Evolutionary conservation across 2,329 filamentous ascomycete species (phyloP), one percentile per base, ranked within the genome.

Genomic region (Pseudophaeomoniella oleicola): DNA sequence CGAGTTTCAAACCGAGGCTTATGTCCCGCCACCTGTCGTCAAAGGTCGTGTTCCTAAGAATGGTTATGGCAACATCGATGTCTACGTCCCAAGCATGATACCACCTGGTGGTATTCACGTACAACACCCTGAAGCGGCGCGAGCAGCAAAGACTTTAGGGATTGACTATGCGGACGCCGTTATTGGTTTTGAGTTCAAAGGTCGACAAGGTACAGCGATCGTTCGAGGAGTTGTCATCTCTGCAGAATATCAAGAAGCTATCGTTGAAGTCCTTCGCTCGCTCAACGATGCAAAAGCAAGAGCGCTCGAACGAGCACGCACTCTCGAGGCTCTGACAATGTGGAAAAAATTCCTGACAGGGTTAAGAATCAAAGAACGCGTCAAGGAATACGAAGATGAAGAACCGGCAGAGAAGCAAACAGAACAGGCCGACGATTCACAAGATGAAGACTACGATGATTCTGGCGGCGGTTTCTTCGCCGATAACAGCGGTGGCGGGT

Each of bases 121-220:
- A 17, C 59, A 59, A 35, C 63, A 71, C 39, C 54, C 62, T 9
- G 62, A 78, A 35, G 79, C 82, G 1, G 64, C 72, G 2, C 71
- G 72, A 35, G 88, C 88, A 2, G 85, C 86, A 1, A 75, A 71
- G 39, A 60, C 87, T 2, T 57, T 94, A 1, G 78, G 78, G 0
- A 69, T 96, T 13, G 86, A 96, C 57, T 93, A 81, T 54, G 84
- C 84, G 2, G 84, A 88, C 19, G 90, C 90, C 0, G 74, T 98
- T 4, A 90, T 80, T 0, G 88, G 88, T 0, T 98, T 96, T 50
- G 69, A 79, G 27, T 98, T 96, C 60, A 78, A 75, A 50, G 86
- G 86, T 1, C 74, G 84, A 2, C 78, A 84, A 38, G 88, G 88
- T 12, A 94, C 85, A 2, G 86, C 90, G 1, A 70, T 94, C 2